Evolutionary conservation across 306 rosid genomes (phyloP).

Genomic region (Vigna radiata): DNA sequence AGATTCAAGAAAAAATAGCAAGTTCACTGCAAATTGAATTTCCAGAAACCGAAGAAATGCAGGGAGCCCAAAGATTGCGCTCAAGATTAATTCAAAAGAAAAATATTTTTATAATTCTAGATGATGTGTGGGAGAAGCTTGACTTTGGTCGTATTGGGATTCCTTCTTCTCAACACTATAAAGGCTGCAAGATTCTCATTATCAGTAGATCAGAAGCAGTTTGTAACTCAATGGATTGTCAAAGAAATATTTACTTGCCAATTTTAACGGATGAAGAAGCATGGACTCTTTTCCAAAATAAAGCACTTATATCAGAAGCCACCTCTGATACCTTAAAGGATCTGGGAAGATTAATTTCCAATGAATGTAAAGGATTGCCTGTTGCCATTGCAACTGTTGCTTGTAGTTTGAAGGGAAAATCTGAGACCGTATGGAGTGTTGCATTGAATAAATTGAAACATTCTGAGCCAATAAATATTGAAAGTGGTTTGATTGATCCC

Average conservation of each 20-base stretch:
- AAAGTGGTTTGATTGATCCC: no score
- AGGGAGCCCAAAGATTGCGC: neutral
- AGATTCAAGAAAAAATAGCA: constrained; percentile 37
- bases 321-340: neutral
- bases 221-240: constrained; percentile 22
- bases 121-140: constrained; percentile 40
- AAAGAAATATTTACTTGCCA: neutral
- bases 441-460: neutral
- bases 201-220: neutral
- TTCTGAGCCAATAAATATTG: neutral
- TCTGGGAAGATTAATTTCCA: neutral
- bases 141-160: constrained; percentile 31
- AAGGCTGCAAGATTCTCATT: constrained; percentile 23
- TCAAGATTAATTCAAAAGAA: neutral
- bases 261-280: constrained; percentile 23
- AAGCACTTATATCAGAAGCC: neutral
- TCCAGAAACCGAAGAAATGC: neutral
- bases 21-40: fast-evolving
- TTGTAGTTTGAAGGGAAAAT: neutral
- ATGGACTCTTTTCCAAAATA: constrained; percentile 10
- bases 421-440: neutral
- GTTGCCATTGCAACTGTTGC: neutral
- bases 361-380: constrained; percentile 41
- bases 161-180: neutral
- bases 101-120: constrained; percentile 31